These are phyloP conservation scores for Collybia sordida DNA, from an alignment of 768 basidiomycete genomes.

Conservation along the genomic window DNA sequence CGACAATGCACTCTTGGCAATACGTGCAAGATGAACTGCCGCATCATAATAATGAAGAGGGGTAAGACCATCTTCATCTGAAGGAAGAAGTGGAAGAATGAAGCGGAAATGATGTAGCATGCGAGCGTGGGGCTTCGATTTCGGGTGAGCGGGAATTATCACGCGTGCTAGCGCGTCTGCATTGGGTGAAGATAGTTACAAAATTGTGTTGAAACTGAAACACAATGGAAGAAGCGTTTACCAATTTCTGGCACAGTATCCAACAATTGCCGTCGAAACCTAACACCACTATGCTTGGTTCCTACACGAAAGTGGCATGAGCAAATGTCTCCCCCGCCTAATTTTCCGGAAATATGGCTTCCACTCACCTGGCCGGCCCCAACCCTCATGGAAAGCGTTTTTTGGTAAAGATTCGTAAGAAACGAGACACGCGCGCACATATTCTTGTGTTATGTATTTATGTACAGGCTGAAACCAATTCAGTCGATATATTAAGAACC, in stretches of 20 bases:
- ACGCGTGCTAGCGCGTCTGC: conserved; percentile 68
- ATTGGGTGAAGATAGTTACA: conserved; percentile 1
- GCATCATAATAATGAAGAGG: conserved; percentile 77
- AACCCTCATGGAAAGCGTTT: conserved; percentile 66
- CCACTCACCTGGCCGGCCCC: conserved; percentile 67
- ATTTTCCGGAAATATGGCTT: not conserved
- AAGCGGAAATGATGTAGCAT: conserved; percentile 83
- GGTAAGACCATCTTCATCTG: conserved; percentile 64
- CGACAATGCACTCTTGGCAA: conserved; percentile 56
- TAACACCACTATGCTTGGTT: conserved; percentile 56
- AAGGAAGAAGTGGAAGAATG: conserved; percentile 59
- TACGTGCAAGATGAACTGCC: conserved; percentile 69
- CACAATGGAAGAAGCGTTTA: conserved; percentile 27
- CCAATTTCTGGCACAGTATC: conserved; percentile 72
- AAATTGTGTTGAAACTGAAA: conserved; percentile 7
- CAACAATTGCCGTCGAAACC: conserved; percentile 68
- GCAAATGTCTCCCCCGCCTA: not conserved
- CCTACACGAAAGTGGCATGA: conserved; percentile 31
- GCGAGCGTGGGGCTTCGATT: conserved; percentile 67
- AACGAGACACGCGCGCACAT: conserved; percentile 70
- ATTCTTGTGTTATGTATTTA: conserved; percentile 71
- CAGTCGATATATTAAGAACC: not conserved
- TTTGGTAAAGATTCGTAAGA: conserved; percentile 71
- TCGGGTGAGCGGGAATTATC: conserved; percentile 72
- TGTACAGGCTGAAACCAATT: conserved; percentile 51